phyloP scores from a whole-genome alignment of 495 filamentous ascomycete genomes.

The Aspergillus incahuasiensis region DNA sequence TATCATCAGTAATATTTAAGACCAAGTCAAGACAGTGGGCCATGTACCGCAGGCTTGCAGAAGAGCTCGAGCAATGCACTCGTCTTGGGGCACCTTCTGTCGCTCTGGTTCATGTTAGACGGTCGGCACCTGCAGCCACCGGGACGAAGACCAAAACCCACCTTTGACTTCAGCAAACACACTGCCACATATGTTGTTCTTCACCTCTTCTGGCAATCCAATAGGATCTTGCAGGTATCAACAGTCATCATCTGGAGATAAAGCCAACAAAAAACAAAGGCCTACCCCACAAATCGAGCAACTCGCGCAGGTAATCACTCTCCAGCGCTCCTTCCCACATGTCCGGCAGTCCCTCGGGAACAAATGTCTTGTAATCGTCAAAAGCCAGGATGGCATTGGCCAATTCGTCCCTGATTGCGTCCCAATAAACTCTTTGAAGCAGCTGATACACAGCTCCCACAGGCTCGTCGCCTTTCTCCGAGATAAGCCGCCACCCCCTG shows the following conservation, averaged over 20 bases:
- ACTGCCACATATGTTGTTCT: not conserved
- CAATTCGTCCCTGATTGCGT: constrained; percentile 4
- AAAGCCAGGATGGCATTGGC: constrained; percentile 9
- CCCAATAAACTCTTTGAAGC: constrained; percentile 1
- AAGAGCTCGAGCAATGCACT: not conserved
- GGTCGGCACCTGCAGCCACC: too few species aligned
- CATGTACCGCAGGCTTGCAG: constrained; percentile 6
- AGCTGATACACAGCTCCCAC: not conserved
- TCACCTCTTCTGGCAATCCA: not conserved
- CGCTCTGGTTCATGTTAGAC: not conserved
- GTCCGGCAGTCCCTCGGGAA: constrained; percentile 3
- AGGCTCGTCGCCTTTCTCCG: not conserved
- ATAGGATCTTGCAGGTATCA: constrained; percentile 3
- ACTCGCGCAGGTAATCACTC: constrained; percentile 5
- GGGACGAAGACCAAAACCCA: not conserved
- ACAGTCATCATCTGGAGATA: not conserved
- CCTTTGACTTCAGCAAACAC: constrained; percentile 6
- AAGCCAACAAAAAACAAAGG: not conserved
- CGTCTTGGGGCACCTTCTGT: constrained; percentile 1
- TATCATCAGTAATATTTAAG: not conserved
- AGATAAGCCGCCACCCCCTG: constrained; percentile 4
- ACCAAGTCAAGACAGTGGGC: not conserved
- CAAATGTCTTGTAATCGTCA: constrained; percentile 8
- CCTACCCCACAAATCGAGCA: constrained; percentile 8
- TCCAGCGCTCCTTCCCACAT: not conserved